Evolutionary conservation across 192 early-diverging fungal genomes (phyloP), one percentile per base, ranked within the genome.

Genomic region (Coemansia sp.): DNA sequence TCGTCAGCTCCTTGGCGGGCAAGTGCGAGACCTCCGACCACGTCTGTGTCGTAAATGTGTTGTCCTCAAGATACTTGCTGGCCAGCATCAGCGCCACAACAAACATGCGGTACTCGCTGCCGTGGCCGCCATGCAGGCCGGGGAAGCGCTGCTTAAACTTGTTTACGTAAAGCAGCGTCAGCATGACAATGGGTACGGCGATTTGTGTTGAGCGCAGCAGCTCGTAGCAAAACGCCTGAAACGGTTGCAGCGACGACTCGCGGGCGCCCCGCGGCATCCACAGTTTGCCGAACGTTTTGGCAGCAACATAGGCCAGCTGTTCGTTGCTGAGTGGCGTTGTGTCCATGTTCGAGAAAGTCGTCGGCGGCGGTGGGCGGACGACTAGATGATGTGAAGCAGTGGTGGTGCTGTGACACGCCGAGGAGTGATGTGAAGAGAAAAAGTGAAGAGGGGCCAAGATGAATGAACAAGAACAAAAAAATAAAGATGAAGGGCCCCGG

Each of bases 21-120:
- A 96, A 90, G 50, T 87, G 84, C 39, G 90, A 92, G 19, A 96
- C 92, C 63, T 94, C 87, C 17, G 90, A 88, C 95, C 95, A 96
- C 1, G 94, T 94, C 76, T 90, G 87, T 73, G 93, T 94, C 13
- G 95, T 89, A 68, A 92, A 96, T 51, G 93, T 95, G 74, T 95
- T 94, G 77, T 96, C 95, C 69, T 93, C 88, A 31, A 94, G 81
- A 68, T 88, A 89, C 69, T 96, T 96, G 83, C 92, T 94, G 59
- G 92, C 89, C 4, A 93, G 84, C 84, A 93, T 92, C 37, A 96
- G 83, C 37, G 93, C 88, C n/a, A 91, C 91, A 8, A 92, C 90
- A 70, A 96, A 91, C 45, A 95, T 70, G 17, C 93, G 80, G 62
- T 90, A 93, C 67, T 96, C 94, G 53, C 88, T 90, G 46, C 94